Evolutionary conservation across 257 asterid genomes (phyloP).

Genomic region (Cinchona pubescens): DNA sequence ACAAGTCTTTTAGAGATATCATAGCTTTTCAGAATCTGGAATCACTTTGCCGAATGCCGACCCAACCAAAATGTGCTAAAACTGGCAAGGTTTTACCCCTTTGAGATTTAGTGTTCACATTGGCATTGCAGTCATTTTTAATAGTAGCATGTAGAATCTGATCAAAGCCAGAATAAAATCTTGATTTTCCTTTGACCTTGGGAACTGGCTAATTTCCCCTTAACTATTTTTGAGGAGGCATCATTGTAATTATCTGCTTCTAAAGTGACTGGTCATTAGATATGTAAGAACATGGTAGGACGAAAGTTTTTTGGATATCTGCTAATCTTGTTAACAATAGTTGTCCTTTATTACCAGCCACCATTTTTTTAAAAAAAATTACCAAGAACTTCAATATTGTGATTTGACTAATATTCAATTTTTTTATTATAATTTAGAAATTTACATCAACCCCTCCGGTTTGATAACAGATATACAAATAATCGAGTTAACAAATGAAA

Average conservation of each 20-base stretch:
- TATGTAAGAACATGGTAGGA: neutral
- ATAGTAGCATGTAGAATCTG: neutral
- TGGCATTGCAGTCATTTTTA: neutral
- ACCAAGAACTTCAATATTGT: too few relatives aligned
- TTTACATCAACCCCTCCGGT: too few relatives aligned
- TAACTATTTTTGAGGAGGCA: neutral
- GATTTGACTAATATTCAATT: too few relatives aligned
- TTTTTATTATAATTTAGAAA: too few relatives aligned
- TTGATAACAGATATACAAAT: neutral
- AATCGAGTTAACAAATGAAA: neutral
- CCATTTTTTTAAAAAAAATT: too few relatives aligned
- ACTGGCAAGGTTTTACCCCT: neutral
- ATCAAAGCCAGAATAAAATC: slow-evolving; percentile 16
- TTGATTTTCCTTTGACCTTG: slow-evolving; percentile 21
- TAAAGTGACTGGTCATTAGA: neutral
- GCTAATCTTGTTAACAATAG: neutral
- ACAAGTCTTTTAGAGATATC: slow-evolving; percentile 20
- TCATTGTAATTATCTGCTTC: neutral
- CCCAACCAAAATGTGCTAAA: neutral
- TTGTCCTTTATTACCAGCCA: neutral
- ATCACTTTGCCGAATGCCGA: slow-evolving; percentile 28
- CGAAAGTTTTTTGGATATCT: neutral
- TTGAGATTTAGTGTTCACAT: neutral
- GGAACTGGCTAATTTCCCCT: neutral
- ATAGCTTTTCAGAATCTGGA: slow-evolving; percentile 10